These are phyloP conservation scores for Trichophyton simii DNA, from an alignment of 2,329 filamentous ascomycete genomes.

Conservation along the genomic window DNA sequence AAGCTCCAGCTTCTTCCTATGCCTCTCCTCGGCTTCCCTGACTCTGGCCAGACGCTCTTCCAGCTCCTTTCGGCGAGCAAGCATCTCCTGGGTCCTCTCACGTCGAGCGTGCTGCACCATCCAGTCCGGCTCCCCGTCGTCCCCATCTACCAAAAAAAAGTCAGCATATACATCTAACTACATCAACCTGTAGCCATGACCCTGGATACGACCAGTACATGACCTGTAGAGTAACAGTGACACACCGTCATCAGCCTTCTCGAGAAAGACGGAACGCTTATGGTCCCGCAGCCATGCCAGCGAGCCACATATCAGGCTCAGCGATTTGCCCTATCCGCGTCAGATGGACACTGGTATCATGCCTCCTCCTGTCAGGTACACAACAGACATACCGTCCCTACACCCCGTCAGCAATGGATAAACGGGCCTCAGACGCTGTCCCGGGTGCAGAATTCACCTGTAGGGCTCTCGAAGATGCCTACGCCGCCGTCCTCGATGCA, in stretches of 20 bases:
- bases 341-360: neutral
- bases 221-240: neutral
- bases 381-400: conserved; percentile 6
- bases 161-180: neutral
- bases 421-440: neutral
- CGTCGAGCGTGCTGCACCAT: conserved; percentile 63
- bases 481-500: conserved; percentile 69
- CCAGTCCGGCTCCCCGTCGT: conserved; percentile 67
- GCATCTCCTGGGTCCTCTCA: conserved; percentile 54
- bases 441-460: conserved; percentile 38
- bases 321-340: conserved; percentile 59
- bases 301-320: conserved; percentile 80
- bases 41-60: conserved; percentile 58
- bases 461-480: conserved; percentile 87
- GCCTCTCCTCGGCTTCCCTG: conserved; percentile 49
- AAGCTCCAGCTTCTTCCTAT: conserved; percentile 38
- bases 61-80: conserved; percentile 55
- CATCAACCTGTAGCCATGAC: neutral
- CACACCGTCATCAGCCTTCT: conserved; percentile 31
- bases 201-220: too few species aligned
- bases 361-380: conserved; percentile 5
- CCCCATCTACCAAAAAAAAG: conserved; percentile 28
- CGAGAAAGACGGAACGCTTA: conserved; percentile 51
- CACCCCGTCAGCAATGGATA: neutral
- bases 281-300: conserved; percentile 83